Conservation (phyloP, 768 basidiomycete species). For the Mycena epipterygia region DNA sequence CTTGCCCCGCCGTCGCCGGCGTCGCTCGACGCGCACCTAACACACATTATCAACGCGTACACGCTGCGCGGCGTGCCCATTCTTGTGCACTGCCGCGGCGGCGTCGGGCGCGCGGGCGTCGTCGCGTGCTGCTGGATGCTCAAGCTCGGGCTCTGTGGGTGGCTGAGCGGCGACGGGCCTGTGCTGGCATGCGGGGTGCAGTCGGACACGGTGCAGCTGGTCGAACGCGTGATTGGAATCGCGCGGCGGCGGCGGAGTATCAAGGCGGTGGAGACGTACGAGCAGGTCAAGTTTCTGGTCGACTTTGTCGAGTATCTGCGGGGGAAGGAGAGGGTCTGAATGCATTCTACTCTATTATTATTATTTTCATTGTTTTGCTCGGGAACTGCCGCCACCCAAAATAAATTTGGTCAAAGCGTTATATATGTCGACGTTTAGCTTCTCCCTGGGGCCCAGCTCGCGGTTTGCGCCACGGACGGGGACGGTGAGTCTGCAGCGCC, state of each 20-base stretch:
- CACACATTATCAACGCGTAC: conserved; percentile 75
- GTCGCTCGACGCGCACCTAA: conserved; percentile 75
- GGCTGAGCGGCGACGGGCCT: conserved; percentile 53
- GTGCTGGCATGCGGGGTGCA: conserved; percentile 14
- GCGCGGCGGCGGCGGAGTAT: conserved; percentile 82
- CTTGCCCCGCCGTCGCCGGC: conserved; percentile 75
- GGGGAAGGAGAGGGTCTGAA: not conserved
- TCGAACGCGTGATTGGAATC: conserved; percentile 76
- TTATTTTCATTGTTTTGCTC: not conserved
- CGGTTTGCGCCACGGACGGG: conserved; percentile 56
- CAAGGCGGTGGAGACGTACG: conserved; percentile 95
- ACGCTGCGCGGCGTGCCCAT: conserved; percentile 79
- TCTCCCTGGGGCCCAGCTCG: conserved; percentile 9
- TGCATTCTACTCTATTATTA: conserved; percentile 20
- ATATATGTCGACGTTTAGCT: not conserved
- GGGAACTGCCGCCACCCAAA: too few relatives aligned
- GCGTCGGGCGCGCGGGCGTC: conserved; percentile 93
- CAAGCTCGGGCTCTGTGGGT: conserved; percentile 91
- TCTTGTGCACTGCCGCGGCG: conserved; percentile 93
- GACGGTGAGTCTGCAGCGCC: conserved; percentile 42
- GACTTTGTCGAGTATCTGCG: conserved; percentile 79
- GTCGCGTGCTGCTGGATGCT: conserved; percentile 94
- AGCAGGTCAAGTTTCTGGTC: conserved; percentile 89
- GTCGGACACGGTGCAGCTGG: conserved; percentile 29
- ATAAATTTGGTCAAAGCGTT: conserved; percentile 5